A percentile compares a stretch with the other conserved stretches of the same genome.
These are phyloP conservation scores for Phialocephala subalpina DNA, from an alignment of 2,329 filamentous ascomycete species.

Conservation along the genomic window DNA sequence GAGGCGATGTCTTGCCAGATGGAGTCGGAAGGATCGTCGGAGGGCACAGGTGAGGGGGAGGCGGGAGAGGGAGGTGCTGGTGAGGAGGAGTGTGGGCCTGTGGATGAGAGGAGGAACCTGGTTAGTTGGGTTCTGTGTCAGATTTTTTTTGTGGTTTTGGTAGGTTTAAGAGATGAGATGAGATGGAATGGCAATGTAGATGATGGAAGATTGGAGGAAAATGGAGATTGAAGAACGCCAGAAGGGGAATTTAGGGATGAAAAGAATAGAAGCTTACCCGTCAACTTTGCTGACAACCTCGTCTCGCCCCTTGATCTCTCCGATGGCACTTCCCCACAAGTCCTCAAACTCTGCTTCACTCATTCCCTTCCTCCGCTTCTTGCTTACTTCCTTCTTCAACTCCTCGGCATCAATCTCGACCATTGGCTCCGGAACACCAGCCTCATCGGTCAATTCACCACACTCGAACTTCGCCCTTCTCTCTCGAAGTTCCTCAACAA, in stretches of 20 bases:
- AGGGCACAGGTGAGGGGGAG: conserved; percentile 86
- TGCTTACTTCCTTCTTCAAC: conserved; percentile 78
- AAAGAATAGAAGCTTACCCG: conserved; percentile 56
- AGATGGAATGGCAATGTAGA: neutral
- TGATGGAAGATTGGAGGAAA: neutral
- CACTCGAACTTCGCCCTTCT: conserved; percentile 91
- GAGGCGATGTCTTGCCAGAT: conserved; percentile 88
- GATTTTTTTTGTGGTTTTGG: conserved; percentile 33
- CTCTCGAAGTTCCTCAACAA: conserved; percentile 85
- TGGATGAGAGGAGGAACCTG: conserved; percentile 77
- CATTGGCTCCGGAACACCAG: conserved; percentile 64
- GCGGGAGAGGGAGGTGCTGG: conserved; percentile 88
- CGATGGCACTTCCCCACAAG: conserved; percentile 78
- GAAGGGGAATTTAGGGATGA: neutral
- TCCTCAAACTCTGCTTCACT: conserved; percentile 91
- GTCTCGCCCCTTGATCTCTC: conserved; percentile 71
- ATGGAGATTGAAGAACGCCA: neutral
- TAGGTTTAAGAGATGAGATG: neutral
- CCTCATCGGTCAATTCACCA: conserved; percentile 71
- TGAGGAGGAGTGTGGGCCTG: conserved; percentile 78
- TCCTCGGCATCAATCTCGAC: conserved; percentile 72
- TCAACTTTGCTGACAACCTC: conserved; percentile 62
- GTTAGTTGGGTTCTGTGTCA: conserved; percentile 77
- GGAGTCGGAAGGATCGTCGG: conserved; percentile 79
- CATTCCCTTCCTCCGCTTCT: conserved; percentile 83